Evolutionary conservation across 257 asterid species (phyloP).

Genomic region (Solanum appendiculatum): DNA sequence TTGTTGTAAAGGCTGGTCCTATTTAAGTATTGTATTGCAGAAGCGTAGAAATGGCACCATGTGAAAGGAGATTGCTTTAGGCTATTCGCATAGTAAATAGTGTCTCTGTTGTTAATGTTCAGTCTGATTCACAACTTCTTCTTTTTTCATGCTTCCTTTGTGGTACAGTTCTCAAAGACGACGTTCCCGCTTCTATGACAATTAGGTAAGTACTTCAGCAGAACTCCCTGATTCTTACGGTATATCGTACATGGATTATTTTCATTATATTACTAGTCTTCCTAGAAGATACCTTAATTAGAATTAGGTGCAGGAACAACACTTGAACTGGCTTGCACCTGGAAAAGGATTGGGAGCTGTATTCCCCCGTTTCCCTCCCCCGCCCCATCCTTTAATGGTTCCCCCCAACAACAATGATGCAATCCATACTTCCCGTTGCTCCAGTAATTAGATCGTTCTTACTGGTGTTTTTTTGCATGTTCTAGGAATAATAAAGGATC

Average conservation of each 20-base stretch:
- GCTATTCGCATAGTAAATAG: background rate
- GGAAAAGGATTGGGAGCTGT: background rate
- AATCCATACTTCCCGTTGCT: background rate
- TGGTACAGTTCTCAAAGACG: conserved; percentile 57
- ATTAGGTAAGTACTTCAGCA: conserved; percentile 33
- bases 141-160: conserved; percentile 1
- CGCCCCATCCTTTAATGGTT: too few species aligned
- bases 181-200: conserved; percentile 64
- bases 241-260: background rate
- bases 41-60: background rate
- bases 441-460: background rate
- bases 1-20: background rate
- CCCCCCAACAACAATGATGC: background rate
- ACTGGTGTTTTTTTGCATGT: background rate
- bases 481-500: background rate
- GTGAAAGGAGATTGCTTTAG: background rate
- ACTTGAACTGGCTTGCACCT: background rate
- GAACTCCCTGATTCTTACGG: too few species aligned
- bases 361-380: background rate
- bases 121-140: background rate
- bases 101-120: background rate
- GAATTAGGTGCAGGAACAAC: background rate
- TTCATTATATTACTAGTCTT: background rate
- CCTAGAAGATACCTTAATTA: background rate
- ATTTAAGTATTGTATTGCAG: background rate